phyloP scores from a whole-genome alignment of 2,329 filamentous ascomycete genomes.

The Neonectria neomacrospora region DNA sequence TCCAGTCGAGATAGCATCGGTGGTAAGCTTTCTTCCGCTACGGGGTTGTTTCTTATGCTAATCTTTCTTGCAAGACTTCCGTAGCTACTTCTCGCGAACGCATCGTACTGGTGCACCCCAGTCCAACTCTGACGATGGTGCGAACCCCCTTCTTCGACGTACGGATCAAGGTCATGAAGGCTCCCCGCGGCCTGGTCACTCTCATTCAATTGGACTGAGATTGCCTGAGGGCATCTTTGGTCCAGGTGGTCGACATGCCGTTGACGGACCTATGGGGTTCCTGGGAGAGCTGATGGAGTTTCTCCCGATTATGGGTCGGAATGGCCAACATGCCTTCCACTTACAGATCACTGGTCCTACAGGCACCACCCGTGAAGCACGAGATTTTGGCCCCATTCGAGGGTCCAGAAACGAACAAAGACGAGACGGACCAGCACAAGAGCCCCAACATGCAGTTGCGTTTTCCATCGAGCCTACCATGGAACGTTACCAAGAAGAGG shows the following conservation, averaged over 20 bases:
- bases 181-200: slow-evolving; percentile 60
- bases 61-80: slow-evolving; percentile 55
- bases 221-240: slow-evolving; percentile 60
- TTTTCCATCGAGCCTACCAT: slow-evolving; percentile 79
- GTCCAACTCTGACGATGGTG: slow-evolving; percentile 78
- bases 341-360: slow-evolving; percentile 67
- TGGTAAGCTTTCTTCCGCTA: slow-evolving; percentile 53
- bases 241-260: slow-evolving; percentile 47
- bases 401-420: slow-evolving; percentile 60
- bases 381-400: slow-evolving; percentile 59
- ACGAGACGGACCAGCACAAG: slow-evolving; percentile 60
- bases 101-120: slow-evolving; percentile 65
- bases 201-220: slow-evolving; percentile 65
- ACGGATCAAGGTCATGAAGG: slow-evolving; percentile 56
- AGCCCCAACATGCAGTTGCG: slow-evolving; percentile 78
- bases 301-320: slow-evolving; percentile 59
- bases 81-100: slow-evolving; percentile 61
- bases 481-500: slow-evolving; percentile 88
- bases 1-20: slow-evolving; percentile 65
- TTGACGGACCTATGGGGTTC: slow-evolving; percentile 64
- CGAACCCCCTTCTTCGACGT: slow-evolving; percentile 86
- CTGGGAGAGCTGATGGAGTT: slow-evolving; percentile 67
- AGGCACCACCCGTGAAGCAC: slow-evolving; percentile 59
- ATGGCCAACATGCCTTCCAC: slow-evolving; percentile 65
- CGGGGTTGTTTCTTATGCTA: slow-evolving; percentile 15